Conservation (phyloP, 805 yeast species). For the Lipomyces yamadae region DNA sequence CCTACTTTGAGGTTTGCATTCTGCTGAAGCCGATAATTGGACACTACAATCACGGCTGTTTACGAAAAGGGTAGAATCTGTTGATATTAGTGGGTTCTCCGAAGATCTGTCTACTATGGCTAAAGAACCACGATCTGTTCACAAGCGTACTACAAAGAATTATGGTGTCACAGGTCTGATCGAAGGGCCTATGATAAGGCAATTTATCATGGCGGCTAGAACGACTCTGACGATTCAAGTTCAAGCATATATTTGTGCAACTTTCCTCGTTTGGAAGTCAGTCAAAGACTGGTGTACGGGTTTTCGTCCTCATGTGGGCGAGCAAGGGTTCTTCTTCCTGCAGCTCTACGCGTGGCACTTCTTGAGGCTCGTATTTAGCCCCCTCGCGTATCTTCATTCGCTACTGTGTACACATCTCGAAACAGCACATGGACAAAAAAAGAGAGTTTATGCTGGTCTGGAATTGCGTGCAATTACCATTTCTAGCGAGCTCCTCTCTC, state of each 20-base stretch:
- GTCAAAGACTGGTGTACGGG: background rate
- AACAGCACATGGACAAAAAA: background rate
- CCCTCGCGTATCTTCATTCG: background rate
- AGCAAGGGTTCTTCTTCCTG: slow-evolving; percentile 1
- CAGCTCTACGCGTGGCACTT: background rate
- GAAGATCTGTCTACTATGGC: background rate
- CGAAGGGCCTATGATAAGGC: background rate
- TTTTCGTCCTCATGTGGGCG: background rate
- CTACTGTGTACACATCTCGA: background rate
- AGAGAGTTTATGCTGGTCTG: background rate
- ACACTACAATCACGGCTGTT: background rate
- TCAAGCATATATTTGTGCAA: slow-evolving; percentile 4
- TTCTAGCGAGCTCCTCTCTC: background rate
- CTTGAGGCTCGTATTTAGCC: slow-evolving; percentile 5
- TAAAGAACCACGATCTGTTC: background rate
- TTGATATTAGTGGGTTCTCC: background rate
- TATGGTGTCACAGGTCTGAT: background rate
- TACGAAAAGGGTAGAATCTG: background rate
- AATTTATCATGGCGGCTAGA: background rate
- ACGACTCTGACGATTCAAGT: background rate
- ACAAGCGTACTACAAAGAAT: background rate
- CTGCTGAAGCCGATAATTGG: background rate
- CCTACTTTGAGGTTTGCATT: background rate
- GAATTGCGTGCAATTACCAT: background rate
- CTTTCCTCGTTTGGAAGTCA: background rate